Evolutionary conservation across 768 basidiomycete genomes (phyloP), one percentile per base, ranked within the genome.

Genomic region (Mrakia frigida): DNA sequence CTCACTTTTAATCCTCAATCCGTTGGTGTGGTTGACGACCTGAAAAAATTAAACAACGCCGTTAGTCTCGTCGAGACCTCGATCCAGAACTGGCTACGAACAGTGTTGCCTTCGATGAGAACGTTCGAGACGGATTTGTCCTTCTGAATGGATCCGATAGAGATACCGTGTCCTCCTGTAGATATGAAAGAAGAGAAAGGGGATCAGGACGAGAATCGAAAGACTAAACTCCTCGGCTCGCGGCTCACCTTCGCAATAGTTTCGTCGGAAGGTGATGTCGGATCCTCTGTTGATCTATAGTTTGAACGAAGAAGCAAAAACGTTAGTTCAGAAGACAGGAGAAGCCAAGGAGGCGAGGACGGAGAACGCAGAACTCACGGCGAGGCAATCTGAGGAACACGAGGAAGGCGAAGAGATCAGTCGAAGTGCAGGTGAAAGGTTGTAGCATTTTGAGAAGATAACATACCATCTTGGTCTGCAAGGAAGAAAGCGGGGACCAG

Each of bases 301-400:
- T n/a, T n/a, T n/a, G n/a, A n/a, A n/a, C n/a, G n/a, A n/a, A n/a
- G n/a, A n/a, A n/a, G n/a, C n/a, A n/a, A n/a, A n/a, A n/a, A n/a
- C n/a, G n/a, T n/a, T n/a, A n/a, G n/a, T n/a, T n/a, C n/a, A n/a
- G n/a, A n/a, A n/a, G n/a, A n/a, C n/a, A n/a, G n/a, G n/a, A n/a
- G n/a, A n/a, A n/a, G n/a, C n/a, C n/a, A n/a, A n/a, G n/a, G n/a
- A n/a, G 37, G 9, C 18, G 61, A 33, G 25, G 31, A 35, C 21
- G 37, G 61, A 63, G 33, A 63, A 79, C 43, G 59, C 69, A 31
- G 74, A 74, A 79, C 85, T 85, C 79, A 87, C 85, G 28, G 90
- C 88, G 35, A 91, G 82, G 80, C 89, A 90, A 79, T 91, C 90
- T 56, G 25, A 10, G n/a, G n/a, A n/a, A n/a, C n/a, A n/a, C n/a